Base-by-base conservation (phyloP, 352 stramenopile species). In the Globisporangium heterothallicum region DNA sequence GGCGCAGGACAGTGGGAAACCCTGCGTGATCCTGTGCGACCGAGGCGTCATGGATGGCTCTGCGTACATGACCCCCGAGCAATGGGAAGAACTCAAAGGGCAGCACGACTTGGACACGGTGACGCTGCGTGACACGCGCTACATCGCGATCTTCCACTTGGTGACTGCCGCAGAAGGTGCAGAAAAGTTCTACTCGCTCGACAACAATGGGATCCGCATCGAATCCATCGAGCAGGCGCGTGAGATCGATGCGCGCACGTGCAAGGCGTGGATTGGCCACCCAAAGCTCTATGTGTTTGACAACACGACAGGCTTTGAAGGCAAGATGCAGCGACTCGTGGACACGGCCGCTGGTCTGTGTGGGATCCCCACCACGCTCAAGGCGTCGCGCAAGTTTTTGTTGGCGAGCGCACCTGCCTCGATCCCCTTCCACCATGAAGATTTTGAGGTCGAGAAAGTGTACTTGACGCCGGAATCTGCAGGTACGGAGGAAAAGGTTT, bases 151-250 rank as follows among this genome's bases (percentile, higher is more conserved):
- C 51, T 88, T 95, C 65, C 84, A 95, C 66, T 68, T 95, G 50
- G 82, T 95, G 32, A 93, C 84, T 14, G 95, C 96, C 3, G 96
- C 96, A 3, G 75, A 96, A 46, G 96, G 96, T 43, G 96, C 96
- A 9, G 88, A 97, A 50, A 79, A 88, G 53, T 98, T 95, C 63
- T 99, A 99, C 70, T 96, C 95, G 14, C 68, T 98, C 34, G 94
- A 98, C 22, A 99, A 98, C 64, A 99, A 99, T 70, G 76, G 75
- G 41, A 95, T 92, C 24, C 77, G 96, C 35, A 98, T 87, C n/a
- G 96, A 99, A 78, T 92, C 77, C 13, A 67, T 94, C 22, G 88
- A 97, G 22, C 45, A 96, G 59, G 94, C 95, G n/a, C 72, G 74
- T 4, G 78, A 78, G n/a, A 67, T 97, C 41, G 95, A 98, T 65